Evolutionary conservation across 73 alveolate species (phyloP).

Genomic region (Effrenium voratum): DNA sequence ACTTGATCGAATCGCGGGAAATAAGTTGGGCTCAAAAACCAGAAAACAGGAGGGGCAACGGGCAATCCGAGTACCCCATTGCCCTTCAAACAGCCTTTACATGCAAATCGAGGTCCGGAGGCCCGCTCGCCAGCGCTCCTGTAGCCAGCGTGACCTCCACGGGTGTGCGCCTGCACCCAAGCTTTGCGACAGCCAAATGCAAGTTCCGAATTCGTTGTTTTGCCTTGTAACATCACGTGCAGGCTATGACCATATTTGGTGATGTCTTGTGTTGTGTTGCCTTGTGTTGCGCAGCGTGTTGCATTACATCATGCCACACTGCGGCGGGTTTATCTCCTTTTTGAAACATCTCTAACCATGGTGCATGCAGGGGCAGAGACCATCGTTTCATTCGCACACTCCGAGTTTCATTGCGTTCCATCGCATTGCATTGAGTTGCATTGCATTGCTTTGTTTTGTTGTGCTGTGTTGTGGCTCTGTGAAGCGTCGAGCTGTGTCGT

Average conservation of each 20-base stretch:
- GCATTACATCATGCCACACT: no score
- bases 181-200: neutral
- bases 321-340: neutral
- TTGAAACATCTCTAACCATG: neutral
- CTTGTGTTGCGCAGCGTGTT: neutral
- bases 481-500: no score
- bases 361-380: no score
- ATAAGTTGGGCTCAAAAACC: neutral
- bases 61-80: neutral
- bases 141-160: slow-evolving; percentile 4
- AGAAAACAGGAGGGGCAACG: neutral
- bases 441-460: no score
- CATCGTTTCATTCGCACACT: no score
- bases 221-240: neutral
- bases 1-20: neutral
- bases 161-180: slow-evolving; percentile 22
- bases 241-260: neutral
- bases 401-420: no score
- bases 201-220: neutral
- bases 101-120: no score
- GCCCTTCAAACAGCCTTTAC: neutral
- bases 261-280: neutral
- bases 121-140: neutral
- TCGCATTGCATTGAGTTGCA: no score
- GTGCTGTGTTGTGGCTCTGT: no score